A percentile compares a stretch with the other conserved stretches of the same genome.
phyloP scores from a whole-genome alignment of 352 stramenopile genomes.

The Globisporangium spinosum region DNA sequence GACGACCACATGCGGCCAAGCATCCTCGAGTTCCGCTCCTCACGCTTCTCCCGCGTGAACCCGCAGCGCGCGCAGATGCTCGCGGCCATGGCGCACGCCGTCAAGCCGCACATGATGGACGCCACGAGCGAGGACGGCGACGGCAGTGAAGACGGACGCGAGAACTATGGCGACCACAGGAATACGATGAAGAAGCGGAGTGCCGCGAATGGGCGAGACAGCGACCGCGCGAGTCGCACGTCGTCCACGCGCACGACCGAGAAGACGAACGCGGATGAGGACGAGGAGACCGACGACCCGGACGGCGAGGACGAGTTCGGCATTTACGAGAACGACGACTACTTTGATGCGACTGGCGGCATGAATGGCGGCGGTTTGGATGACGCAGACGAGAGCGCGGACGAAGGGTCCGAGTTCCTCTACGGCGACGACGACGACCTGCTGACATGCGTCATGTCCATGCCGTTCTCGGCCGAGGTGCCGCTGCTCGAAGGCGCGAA shows the following conservation, averaged over 20 bases:
- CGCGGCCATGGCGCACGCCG: constrained; percentile 26
- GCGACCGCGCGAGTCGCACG: constrained; percentile 1
- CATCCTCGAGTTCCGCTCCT: constrained; percentile 45
- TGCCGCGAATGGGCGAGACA: neutral
- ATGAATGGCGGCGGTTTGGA: neutral
- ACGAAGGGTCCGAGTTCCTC: constrained; percentile 15
- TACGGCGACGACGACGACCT: constrained; percentile 22
- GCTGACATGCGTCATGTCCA: constrained; percentile 28
- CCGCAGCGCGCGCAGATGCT: constrained; percentile 48
- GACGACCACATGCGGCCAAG: constrained; percentile 33
- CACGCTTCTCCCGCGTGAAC: constrained; percentile 44
- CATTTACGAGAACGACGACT: constrained; percentile 19
- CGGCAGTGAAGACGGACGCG: neutral
- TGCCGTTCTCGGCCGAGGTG: constrained; percentile 36
- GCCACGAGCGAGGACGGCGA: constrained; percentile 4
- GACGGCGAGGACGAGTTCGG: constrained; percentile 11
- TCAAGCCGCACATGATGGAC: constrained; percentile 3
- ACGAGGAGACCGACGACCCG: constrained; percentile 15
- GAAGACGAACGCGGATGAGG: constrained; percentile 15
- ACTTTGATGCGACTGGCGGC: constrained; percentile 1
- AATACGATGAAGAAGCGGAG: neutral
- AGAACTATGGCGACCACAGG: constrained; percentile 3
- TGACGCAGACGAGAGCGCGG: neutral
- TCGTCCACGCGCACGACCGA: constrained; percentile 20
- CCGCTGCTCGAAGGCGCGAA: constrained; percentile 39